Conservation (phyloP, 257 asterid species). For the Cinchona pubescens region DNA sequence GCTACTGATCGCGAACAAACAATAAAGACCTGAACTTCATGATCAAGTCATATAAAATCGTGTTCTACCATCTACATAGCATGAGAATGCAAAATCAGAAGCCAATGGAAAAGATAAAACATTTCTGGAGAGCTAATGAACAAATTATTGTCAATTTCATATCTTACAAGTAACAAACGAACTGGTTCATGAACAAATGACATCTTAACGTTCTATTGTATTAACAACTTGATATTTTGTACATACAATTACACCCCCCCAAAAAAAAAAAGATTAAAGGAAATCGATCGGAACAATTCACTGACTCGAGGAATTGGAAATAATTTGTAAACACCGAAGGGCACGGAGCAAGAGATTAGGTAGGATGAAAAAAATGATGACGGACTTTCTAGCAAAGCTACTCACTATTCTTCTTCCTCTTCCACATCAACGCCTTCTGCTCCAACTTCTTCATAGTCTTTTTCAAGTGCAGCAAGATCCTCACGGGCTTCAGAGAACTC, state of each 20-base stretch:
- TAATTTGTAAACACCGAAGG: not conserved
- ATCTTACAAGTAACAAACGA: not conserved
- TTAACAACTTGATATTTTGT: not conserved
- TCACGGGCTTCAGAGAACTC: slow-evolving; percentile 25
- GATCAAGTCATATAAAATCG: not conserved
- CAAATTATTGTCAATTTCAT: not conserved
- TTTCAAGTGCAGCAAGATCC: slow-evolving; percentile 19
- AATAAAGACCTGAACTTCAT: not conserved
- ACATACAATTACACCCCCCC: not conserved
- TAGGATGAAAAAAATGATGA: not conserved
- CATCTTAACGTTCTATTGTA: not conserved
- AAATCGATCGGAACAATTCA: not conserved
- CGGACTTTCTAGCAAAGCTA: not conserved
- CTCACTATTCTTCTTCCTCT: slow-evolving; percentile 13
- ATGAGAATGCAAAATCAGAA: not conserved
- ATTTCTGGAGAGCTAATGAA: not conserved
- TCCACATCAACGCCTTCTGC: slow-evolving; percentile 17
- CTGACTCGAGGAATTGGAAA: not conserved
- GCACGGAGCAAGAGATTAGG: not conserved
- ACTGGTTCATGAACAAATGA: not conserved
- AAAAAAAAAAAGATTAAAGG: not conserved
- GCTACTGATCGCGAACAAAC: not conserved
- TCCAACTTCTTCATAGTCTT: slow-evolving; percentile 25
- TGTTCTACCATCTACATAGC: not conserved
- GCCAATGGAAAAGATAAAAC: not conserved